These are phyloP conservation scores for Tuber borchii DNA, from an alignment of 495 filamentous ascomycete genomes.

Conservation along the genomic window DNA sequence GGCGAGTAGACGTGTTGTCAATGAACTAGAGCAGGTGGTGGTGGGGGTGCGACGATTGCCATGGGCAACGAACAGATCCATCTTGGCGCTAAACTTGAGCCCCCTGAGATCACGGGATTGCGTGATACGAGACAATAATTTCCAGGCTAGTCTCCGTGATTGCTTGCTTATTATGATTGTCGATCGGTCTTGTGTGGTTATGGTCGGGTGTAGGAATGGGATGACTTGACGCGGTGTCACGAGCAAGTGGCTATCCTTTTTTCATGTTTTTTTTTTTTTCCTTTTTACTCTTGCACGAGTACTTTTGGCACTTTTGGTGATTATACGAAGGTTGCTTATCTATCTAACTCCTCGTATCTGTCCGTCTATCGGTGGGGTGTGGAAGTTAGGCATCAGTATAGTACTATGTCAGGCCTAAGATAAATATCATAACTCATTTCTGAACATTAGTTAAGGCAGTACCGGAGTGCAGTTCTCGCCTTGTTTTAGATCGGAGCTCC, in stretches of 20 bases:
- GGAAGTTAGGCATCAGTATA: not conserved
- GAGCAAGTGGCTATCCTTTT: not conserved
- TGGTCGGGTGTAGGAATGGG: not conserved
- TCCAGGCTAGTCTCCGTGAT: not conserved
- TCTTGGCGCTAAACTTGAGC: not conserved
- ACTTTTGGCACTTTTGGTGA: not conserved
- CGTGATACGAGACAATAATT: constrained; percentile 3
- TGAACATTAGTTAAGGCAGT: not conserved
- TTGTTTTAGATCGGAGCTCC: not conserved
- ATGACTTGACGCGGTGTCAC: not conserved
- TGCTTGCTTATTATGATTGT: not conserved
- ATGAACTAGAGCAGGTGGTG: not conserved
- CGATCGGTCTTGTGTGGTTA: not conserved
- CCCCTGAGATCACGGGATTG: not conserved
- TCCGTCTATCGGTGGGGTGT: not conserved
- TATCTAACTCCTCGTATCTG: too few relatives aligned
- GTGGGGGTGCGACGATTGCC: not conserved
- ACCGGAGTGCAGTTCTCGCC: not conserved
- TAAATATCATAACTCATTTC: not conserved
- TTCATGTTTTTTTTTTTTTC: not conserved
- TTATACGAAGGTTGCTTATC: too few relatives aligned
- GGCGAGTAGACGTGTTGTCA: not conserved
- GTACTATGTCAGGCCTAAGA: not conserved
- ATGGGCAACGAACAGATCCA: not conserved
- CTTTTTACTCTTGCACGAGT: not conserved